Conservation (phyloP, 371 early-diverging fungal species). For the Smittium mucronatum region DNA sequence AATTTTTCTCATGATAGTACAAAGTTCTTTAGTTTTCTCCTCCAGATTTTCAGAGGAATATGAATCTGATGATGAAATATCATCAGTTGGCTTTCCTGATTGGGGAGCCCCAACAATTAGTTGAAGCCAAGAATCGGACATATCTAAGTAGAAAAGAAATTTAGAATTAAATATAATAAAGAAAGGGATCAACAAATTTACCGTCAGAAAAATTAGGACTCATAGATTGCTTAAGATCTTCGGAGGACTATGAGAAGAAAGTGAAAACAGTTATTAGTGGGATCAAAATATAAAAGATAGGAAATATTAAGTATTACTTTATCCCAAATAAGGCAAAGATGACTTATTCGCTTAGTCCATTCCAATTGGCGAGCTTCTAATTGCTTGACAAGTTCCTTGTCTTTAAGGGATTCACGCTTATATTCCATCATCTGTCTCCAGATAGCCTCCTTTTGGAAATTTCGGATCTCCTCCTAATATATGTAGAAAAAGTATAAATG, state of each 20-base stretch:
- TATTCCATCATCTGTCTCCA: constrained; percentile 71
- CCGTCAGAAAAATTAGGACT: background rate
- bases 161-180: background rate
- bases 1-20: background rate
- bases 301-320: constrained; percentile 13
- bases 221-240: background rate
- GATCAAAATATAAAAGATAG: background rate
- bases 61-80: background rate
- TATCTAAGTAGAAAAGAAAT: background rate
- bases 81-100: background rate
- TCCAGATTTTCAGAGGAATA: background rate
- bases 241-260: background rate
- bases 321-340: constrained; percentile 29
- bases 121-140: background rate
- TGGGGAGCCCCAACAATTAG: background rate
- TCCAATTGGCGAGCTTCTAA: constrained; percentile 33
- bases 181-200: background rate
- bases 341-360: constrained; percentile 24
- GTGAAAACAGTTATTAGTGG: background rate
- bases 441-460: constrained; percentile 70
- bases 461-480: constrained; percentile 32
- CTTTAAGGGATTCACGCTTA: constrained; percentile 42
- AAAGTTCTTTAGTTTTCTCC: background rate
- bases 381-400: constrained; percentile 26
- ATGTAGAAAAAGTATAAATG: constrained; percentile 6